Percentiles rank a stretch among this genome's conserved stretches.
Conservation (phyloP, 2,329 filamentous ascomycete species). For the Trichoderma sp. region DNA sequence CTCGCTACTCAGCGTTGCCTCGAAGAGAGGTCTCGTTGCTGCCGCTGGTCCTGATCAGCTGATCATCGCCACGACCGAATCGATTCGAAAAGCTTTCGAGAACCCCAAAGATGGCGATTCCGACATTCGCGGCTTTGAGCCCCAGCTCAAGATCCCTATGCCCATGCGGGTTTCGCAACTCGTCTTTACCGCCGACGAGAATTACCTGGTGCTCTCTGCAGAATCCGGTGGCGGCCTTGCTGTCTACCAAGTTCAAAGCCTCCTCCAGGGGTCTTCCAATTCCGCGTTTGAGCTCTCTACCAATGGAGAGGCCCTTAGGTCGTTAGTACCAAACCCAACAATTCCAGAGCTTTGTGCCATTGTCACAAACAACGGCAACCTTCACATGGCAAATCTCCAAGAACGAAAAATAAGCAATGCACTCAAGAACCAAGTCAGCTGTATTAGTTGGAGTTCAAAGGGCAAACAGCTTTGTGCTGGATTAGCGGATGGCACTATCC, state of each 20-base stretch:
- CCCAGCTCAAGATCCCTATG: slow-evolving; percentile 70
- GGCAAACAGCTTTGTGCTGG: slow-evolving; percentile 93
- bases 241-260: slow-evolving; percentile 71
- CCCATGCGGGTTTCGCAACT: slow-evolving; percentile 80
- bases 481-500: slow-evolving; percentile 72
- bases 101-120: slow-evolving; percentile 57
- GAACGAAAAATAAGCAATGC: slow-evolving; percentile 60
- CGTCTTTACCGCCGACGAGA: slow-evolving; percentile 86
- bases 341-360: slow-evolving; percentile 75
- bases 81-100: slow-evolving; percentile 73
- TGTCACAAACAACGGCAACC: slow-evolving; percentile 74
- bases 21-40: slow-evolving; percentile 75
- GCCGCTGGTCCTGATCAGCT: slow-evolving; percentile 82
- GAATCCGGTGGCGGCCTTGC: slow-evolving; percentile 78
- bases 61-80: slow-evolving; percentile 72
- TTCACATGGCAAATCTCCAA: slow-evolving; percentile 80
- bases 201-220: slow-evolving; percentile 77
- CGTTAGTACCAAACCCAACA: slow-evolving; percentile 77
- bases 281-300: slow-evolving; percentile 74
- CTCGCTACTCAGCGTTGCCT: slow-evolving; percentile 81
- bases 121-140: slow-evolving; percentile 68
- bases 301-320: slow-evolving; percentile 69
- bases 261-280: slow-evolving; percentile 65
- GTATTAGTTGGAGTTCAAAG: slow-evolving; percentile 84
- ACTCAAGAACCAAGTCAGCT: slow-evolving; percentile 74